Evolutionary conservation across 768 basidiomycete genomes (phyloP).

Genomic region (Floccularia luteovirens): DNA sequence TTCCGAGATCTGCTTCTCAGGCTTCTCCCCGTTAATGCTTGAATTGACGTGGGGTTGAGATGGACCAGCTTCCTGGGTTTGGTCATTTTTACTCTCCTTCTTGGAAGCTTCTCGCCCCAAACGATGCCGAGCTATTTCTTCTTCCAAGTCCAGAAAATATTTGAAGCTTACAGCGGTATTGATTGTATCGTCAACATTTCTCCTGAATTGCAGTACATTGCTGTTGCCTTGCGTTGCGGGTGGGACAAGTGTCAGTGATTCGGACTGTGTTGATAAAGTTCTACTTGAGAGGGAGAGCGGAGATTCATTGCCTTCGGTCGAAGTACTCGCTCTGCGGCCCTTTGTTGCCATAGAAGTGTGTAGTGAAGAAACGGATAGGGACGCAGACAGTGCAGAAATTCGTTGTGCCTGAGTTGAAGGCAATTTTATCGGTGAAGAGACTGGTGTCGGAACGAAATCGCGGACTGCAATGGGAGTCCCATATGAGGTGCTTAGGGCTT

Average conservation of each 20-base stretch:
- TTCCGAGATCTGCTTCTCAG: conserved; percentile 11
- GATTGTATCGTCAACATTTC: conserved; percentile 28
- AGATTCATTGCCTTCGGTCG: conserved; percentile 12
- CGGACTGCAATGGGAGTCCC: conserved; percentile 34
- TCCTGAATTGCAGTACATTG: conserved; percentile 32
- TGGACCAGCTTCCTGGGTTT: conserved; percentile 14
- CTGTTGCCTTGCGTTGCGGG: conserved; percentile 17
- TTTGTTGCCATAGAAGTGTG: conserved; percentile 35
- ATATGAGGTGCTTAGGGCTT: conserved; percentile 11
- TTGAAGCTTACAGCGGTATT: conserved; percentile 39
- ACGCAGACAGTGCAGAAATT: conserved; percentile 64
- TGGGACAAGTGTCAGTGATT: conserved; percentile 25
- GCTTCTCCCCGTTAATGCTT: conserved; percentile 11
- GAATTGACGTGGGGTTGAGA: conserved; percentile 8
- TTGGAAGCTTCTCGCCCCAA: conserved; percentile 14
- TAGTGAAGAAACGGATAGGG: conserved; percentile 52
- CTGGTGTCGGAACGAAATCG: conserved; percentile 47
- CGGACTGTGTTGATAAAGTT: conserved; percentile 20
- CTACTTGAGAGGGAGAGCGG: conserved; percentile 13
- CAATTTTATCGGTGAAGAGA: conserved; percentile 29
- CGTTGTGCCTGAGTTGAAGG: conserved; percentile 28
- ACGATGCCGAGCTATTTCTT: conserved; percentile 29
- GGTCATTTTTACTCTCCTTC: conserved; percentile 9
- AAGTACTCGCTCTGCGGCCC: conserved; percentile 3
- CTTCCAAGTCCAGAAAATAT: conserved; percentile 34